Conservation (phyloP, 2,329 filamentous ascomycete species). For the Alternaria panax region DNA sequence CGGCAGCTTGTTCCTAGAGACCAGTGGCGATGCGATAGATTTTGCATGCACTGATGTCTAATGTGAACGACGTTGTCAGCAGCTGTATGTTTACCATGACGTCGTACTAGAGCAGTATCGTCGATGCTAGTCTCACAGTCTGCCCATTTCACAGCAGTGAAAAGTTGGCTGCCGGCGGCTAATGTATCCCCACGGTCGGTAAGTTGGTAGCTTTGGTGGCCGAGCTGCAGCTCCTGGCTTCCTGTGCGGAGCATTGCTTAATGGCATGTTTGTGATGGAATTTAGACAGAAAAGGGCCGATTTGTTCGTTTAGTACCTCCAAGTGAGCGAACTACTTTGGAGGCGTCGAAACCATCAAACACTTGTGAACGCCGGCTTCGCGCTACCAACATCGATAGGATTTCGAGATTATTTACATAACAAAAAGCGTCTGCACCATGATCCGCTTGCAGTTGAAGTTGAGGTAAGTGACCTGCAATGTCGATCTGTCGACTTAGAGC, state of each 20-base stretch:
- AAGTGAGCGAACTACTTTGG: neutral
- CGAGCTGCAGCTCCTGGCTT: conserved; percentile 10
- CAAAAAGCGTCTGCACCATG: conserved; percentile 3
- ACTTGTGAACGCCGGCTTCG: neutral
- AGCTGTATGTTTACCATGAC: neutral
- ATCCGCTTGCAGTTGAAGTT: neutral
- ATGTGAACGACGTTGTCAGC: neutral
- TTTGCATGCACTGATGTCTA: neutral
- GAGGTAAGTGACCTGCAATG: conserved; percentile 4
- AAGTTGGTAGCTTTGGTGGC: conserved; percentile 5
- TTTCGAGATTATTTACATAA: neutral
- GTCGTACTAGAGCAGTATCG: neutral
- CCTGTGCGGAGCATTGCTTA: neutral
- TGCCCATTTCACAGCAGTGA: conserved; percentile 3
- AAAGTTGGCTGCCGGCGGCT: conserved; percentile 10
- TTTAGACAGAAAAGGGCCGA: conserved; percentile 2
- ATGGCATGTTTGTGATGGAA: neutral
- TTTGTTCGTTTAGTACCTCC: conserved; percentile 2
- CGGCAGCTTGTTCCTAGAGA: neutral
- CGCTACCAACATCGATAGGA: neutral
- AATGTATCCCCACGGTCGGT: conserved; percentile 6
- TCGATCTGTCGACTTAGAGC: conserved; percentile 9
- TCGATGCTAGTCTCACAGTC: neutral
- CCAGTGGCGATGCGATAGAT: neutral
- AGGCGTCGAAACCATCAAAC: conserved; percentile 4